Evolutionary conservation across 495 filamentous ascomycete species (phyloP), one percentile per base, ranked within the genome.

Genomic region (Neurospora sp.): DNA sequence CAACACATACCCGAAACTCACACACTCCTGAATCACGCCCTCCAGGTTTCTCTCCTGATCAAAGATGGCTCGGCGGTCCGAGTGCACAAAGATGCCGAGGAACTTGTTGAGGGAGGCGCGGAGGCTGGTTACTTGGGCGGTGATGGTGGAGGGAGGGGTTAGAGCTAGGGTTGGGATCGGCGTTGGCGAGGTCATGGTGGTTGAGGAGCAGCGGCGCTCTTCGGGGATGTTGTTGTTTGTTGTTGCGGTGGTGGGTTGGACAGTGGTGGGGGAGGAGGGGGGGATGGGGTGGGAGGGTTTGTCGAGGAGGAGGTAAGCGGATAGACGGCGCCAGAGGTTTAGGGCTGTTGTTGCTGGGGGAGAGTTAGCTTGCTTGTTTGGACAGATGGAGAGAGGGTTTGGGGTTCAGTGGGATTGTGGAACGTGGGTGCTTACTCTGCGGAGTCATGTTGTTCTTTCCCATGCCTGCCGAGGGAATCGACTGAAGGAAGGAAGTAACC

Each of bases 21-120:
- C 74, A 36, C 74, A 79, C 73, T 83, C 80, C 5, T 71, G 71
- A 17, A 83, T 80, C 31, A 83, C 77, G n/a, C 77, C 79, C 48
- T 78, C 74, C 1, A 83, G 75, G 34, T 83, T 76, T 31, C 74
- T 79, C 37, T 79, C 76, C 70, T 83, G 82, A 71, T 81, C 80
- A 38, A 75, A 79, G 19, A 78, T 74, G 7, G 71, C 73, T 8
- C 75, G 59, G 7, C 77, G 75, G 66, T 78, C 77, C 2, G 70
- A 70, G 4, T 74, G 39, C 2, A 79, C 77, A 73, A 83, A 83
- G 43, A 76, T 73, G 31, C 71, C 71, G 11, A 83, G 74, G 74
- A 83, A 82, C 13, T 70, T 69, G 70, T 79, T 76, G 2, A 83
- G 69, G 1, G 77, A 74, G n/a, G 71, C 43, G 10, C 79, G 75